These are phyloP conservation scores for Didymella segeticola DNA, from an alignment of 2,329 filamentous ascomycete species.

Conservation along the genomic window DNA sequence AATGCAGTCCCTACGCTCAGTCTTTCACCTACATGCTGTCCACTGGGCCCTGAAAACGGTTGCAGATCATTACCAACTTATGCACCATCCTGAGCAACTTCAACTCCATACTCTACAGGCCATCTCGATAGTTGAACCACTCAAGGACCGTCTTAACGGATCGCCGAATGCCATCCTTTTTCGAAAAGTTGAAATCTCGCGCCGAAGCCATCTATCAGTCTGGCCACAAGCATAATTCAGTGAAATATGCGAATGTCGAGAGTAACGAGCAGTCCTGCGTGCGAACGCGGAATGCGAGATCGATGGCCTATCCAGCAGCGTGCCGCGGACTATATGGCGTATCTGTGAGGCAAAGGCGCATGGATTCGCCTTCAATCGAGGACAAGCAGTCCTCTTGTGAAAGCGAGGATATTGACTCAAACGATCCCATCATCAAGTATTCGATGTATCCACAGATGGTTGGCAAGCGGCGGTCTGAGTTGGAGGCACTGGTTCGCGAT, in stretches of 20 bases:
- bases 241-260: background rate
- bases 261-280: background rate
- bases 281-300: background rate
- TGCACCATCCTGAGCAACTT: background rate
- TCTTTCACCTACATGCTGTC: background rate
- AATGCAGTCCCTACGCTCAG: background rate
- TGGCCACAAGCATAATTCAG: background rate
- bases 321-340: background rate
- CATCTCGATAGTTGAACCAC: background rate
- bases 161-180: background rate
- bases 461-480: conserved; percentile 5
- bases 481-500: background rate
- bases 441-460: conserved; percentile 11
- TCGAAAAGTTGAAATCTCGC: background rate
- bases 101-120: background rate
- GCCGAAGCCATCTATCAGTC: background rate
- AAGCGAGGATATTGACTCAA: background rate
- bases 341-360: background rate
- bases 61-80: background rate
- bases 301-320: background rate
- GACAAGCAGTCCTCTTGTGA: background rate
- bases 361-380: no score
- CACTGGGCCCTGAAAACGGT: background rate
- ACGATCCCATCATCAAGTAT: background rate
- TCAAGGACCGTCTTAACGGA: background rate